Conservation (phyloP, 2,329 filamentous ascomycete genomes). For the Penicillium freii region DNA sequence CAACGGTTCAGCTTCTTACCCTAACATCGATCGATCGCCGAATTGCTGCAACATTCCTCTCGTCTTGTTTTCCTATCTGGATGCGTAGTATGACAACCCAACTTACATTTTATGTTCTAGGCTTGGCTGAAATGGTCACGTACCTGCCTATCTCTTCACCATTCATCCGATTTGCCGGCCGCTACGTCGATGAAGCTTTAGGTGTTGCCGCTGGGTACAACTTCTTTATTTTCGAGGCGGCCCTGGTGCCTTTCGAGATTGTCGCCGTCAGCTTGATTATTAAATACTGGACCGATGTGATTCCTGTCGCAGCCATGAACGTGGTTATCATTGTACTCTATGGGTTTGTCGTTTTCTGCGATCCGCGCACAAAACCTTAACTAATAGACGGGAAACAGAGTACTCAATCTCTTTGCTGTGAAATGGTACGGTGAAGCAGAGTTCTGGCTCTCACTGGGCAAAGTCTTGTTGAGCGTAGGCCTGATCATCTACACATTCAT, state of each 20-base stretch:
- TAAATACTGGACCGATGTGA: constrained; percentile 49
- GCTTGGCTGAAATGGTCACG: constrained; percentile 52
- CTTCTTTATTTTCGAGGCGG: constrained; percentile 53
- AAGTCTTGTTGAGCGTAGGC: constrained; percentile 68
- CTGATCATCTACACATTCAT: constrained; percentile 77
- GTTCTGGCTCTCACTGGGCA: constrained; percentile 70
- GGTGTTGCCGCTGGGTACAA: constrained; percentile 51
- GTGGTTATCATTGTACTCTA: constrained; percentile 48
- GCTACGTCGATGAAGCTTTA: constrained; percentile 51
- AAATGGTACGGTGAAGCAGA: constrained; percentile 75
- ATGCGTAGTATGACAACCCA: constrained; percentile 10
- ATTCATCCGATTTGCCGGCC: constrained; percentile 48
- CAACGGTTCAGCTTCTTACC: neutral
- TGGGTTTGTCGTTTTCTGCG: constrained; percentile 30
- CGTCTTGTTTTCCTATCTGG: neutral
- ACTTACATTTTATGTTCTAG: constrained; percentile 27
- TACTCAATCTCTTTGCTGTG: constrained; percentile 69
- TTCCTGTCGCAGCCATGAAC: constrained; percentile 49
- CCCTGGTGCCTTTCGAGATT: constrained; percentile 54
- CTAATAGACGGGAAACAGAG: constrained; percentile 10
- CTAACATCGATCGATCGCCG: neutral
- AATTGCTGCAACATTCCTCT: neutral
- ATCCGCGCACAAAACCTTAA: neutral
- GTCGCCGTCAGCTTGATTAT: constrained; percentile 52
- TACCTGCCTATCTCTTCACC: constrained; percentile 49